Evolutionary conservation across 2,329 filamentous ascomycete species (phyloP), one percentile per base, ranked within the genome.

Genomic region (Tolypocladium paradoxum): DNA sequence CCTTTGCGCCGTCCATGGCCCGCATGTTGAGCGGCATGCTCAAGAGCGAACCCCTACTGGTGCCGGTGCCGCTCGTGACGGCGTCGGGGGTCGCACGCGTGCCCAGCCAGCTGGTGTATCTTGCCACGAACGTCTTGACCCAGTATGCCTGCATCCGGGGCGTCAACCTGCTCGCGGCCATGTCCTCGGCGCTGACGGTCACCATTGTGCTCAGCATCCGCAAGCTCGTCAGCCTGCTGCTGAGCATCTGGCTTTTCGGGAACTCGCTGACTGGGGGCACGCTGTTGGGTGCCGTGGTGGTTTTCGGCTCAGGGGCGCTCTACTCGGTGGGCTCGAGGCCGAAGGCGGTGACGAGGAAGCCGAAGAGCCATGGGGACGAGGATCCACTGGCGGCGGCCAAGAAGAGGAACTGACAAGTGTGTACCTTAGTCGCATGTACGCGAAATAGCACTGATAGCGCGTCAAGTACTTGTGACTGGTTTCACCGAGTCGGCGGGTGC

Each of bases 181-280:
- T 85, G 52, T 89, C 89, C 4, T 92, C 91, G 4, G 95, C 93
- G 0, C 78, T 99, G 53, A 97, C 93, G 0, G 93, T 99, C 27
- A 96, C 92, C 1, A 95, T 99, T 61, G 90, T 97, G 48, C 76
- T 99, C 55, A 99, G 97, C 67, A 88, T 99, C 55, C 82, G 93
- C 61, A 99, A 99, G 70, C 76, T 99, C 22, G 86, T 96, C 53
- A 96, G 91, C 62, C 79, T 97, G 56, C 73, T 97, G 56, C 69
- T 97, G 54, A 96, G 91, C 61, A 95, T 97, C 55, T 92, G 90
- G 80, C 70, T 99, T 2, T 99, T 99, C 70, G 93, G 92, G 6
- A 96, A 99, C 66, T 72, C 79, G 38, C 75, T 99, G 58, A 82
- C 86, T 14, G 71, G 76, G 0, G 85, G 89, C 38, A 96, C 95